Conservation (phyloP, 805 yeast species). For the Lachancea dasiensis region DNA sequence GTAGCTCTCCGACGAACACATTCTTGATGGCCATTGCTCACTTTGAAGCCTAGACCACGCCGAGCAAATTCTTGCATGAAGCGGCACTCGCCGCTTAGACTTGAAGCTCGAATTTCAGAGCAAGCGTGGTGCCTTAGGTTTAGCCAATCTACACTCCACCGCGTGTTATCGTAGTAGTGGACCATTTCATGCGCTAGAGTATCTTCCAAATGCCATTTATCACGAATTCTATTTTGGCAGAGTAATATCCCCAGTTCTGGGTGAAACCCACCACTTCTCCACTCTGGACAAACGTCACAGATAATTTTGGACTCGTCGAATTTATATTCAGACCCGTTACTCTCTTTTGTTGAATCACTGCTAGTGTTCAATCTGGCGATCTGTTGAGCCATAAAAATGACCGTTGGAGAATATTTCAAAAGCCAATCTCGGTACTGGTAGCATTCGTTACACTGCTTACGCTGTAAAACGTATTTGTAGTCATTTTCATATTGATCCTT, state of each 20-base stretch:
- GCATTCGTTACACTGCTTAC: constrained; percentile 60
- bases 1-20: constrained; percentile 89
- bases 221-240: constrained; percentile 74
- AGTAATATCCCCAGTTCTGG: constrained; percentile 82
- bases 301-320: constrained; percentile 38
- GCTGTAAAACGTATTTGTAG: constrained; percentile 37
- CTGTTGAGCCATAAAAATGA: constrained; percentile 80
- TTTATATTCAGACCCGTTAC: constrained; percentile 11
- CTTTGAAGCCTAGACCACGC: constrained; percentile 37
- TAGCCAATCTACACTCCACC: constrained; percentile 81
- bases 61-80: constrained; percentile 72
- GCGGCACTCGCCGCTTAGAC: constrained; percentile 91
- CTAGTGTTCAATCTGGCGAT: constrained; percentile 48
- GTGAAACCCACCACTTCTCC: constrained; percentile 86
- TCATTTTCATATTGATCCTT: constrained; percentile 54
- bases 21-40: constrained; percentile 79
- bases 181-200: constrained; percentile 88
- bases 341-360: background rate
- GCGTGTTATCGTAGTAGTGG: constrained; percentile 86
- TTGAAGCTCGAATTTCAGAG: constrained; percentile 90
- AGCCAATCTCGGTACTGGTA: constrained; percentile 76
- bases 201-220: constrained; percentile 81
- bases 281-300: constrained; percentile 80
- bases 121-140: constrained; percentile 93
- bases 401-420: constrained; percentile 73